Evolutionary conservation across 2,329 filamentous ascomycete genomes (phyloP).

Genomic region (Curvularia eragrostidis): DNA sequence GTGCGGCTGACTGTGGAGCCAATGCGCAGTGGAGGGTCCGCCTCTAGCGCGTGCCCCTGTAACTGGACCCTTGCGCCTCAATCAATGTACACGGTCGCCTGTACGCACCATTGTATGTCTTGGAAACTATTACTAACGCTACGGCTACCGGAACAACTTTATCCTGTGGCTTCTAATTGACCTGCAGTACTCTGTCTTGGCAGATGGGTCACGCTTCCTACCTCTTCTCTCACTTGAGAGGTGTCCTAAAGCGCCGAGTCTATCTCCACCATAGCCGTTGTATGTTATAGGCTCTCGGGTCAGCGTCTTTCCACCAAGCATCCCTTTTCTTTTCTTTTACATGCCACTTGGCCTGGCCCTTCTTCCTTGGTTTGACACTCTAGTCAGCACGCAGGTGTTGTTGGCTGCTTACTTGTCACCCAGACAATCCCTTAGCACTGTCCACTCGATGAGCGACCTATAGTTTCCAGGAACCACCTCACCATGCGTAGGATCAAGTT

Average conservation of each 20-base stretch:
- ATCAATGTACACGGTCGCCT: constrained; percentile 13
- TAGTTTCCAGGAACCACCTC: constrained; percentile 4
- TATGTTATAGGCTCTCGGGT: constrained; percentile 6
- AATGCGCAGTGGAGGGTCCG: constrained; percentile 10
- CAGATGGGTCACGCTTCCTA: constrained; percentile 13
- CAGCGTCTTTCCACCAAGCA: constrained; percentile 2
- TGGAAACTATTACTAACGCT: constrained; percentile 1
- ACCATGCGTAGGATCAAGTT: constrained; percentile 43
- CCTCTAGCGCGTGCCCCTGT: constrained; percentile 13
- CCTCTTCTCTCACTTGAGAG: constrained; percentile 15
- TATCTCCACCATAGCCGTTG: constrained; percentile 13
- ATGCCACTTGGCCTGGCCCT: background rate
- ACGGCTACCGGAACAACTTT: constrained; percentile 9
- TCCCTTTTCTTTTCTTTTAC: constrained; percentile 1
- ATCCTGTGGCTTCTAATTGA: constrained; percentile 13
- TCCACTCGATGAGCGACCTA: constrained; percentile 12
- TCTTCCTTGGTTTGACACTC: background rate
- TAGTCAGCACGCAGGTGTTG: background rate
- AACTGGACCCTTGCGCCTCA: constrained; percentile 7
- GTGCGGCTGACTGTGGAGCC: background rate
- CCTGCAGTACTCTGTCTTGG: constrained; percentile 25
- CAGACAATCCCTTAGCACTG: constrained; percentile 5
- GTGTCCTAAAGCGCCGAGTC: constrained; percentile 22
- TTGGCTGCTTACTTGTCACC: constrained; percentile 1
- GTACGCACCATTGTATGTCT: constrained; percentile 13